Evolutionary conservation across 208 protist genomes (phyloP).

Genomic region (Herpetomonas muscarum): DNA sequence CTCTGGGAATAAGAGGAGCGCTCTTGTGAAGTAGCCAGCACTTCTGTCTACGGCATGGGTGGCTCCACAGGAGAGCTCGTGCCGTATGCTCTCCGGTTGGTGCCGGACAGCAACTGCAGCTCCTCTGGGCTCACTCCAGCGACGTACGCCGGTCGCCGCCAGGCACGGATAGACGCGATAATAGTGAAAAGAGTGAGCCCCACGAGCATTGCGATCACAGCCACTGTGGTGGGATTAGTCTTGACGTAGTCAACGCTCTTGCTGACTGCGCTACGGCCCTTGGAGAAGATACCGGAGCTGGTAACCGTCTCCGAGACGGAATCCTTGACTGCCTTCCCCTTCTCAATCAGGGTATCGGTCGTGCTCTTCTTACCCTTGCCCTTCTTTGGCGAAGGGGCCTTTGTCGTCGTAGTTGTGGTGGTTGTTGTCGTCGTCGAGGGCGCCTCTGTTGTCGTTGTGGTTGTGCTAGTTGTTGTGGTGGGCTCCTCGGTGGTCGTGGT

Average conservation of each 20-base stretch:
- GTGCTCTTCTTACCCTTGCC: conserved; percentile 2
- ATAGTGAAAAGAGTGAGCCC: conserved; percentile 16
- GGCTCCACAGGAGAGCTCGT: conserved; percentile 7
- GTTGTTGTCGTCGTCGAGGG: not conserved
- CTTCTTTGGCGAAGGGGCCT: conserved; percentile 1
- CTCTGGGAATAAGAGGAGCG: too few relatives aligned
- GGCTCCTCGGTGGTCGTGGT: not conserved
- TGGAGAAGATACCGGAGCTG: conserved; percentile 3
- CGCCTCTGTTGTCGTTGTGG: not conserved
- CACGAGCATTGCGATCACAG: conserved; percentile 6
- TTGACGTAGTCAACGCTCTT: not conserved
- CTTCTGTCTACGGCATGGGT: not conserved
- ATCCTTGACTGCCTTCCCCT: not conserved
- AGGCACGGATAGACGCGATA: conserved; percentile 18
- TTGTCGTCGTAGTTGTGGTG: not conserved
- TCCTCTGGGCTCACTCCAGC: conserved; percentile 40
- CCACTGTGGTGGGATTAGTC: conserved; percentile 5
- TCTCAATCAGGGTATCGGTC: not conserved
- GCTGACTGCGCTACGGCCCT: not conserved
- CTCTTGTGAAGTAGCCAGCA: too few relatives aligned
- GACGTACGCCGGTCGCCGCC: conserved; percentile 29
- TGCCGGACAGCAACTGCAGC: conserved; percentile 24
- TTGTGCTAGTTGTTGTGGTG: not conserved
- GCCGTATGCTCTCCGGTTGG: conserved; percentile 21
- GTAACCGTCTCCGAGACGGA: not conserved